Base-by-base conservation (phyloP, 345 rosid genomes). In the Trapa incisa region DNA sequence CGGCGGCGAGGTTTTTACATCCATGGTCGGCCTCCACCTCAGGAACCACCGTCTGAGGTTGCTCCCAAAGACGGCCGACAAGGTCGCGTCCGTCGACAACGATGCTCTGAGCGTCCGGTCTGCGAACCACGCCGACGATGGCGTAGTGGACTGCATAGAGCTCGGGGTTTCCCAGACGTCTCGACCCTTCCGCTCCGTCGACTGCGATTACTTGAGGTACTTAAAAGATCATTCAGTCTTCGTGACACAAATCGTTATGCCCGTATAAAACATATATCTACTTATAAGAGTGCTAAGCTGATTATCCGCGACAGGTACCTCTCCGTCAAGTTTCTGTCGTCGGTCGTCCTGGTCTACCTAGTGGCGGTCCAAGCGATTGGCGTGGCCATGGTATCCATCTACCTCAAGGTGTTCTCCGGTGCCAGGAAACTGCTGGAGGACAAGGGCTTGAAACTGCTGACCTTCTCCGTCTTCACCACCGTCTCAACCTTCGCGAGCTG, bases 401-500 rank as follows among this genome's bases (percentile, higher is more conserved):
- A 84, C 53, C 4, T 82, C 3, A 48, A 22, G 16, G 17, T 75
- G 14, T 75, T 79, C 61, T 70, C 82, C 5, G 68, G 75, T 13
- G 86, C 89, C 0, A 70, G 68, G 63, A 32, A 76, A 8, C 75
- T 86, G 3, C 82, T 91, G 1, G 63, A 48, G 43, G 53, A 66
- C 64, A 91, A 80, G 50, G 70, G 75, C 0, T 70, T 86, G 15
- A 60, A 74, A 29, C 54, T 64, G 16, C 37, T 65, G 3, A 88
- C 85, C 14, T 91, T 88, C 71, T 81, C 87, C 0, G 12, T 86
- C 53, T 88, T 91, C 78, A 79, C 85, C n/a, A 65, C 75, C 0
- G 73, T 86, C 8, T 88, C 96, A 0, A 82, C 88, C 0, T 84
- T 88, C 33, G 70, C 84, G 8, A 86, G 71, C 69, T 81, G 88